Conservation (phyloP, 805 yeast genomes). For the Hanseniaspora pseudoguilliermondii region DNA sequence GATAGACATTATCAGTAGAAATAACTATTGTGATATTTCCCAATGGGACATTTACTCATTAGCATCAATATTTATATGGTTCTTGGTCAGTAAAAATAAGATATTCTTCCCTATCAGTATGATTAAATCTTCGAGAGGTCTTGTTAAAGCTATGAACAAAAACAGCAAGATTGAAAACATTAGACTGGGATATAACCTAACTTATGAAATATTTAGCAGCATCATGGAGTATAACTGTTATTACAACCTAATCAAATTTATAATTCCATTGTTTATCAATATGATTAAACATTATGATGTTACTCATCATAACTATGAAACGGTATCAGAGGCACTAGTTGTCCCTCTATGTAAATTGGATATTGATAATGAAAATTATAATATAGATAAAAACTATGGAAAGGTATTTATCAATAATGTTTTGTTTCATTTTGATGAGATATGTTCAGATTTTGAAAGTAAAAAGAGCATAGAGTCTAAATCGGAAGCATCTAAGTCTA, state of each 20-base stretch:
- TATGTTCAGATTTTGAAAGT: slow-evolving; percentile 19
- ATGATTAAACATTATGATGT: slow-evolving; percentile 28
- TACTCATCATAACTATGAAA: slow-evolving; percentile 33
- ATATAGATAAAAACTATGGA: slow-evolving; percentile 36
- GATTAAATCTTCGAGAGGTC: slow-evolving; percentile 23
- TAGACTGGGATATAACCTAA: slow-evolving; percentile 35
- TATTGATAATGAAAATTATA: slow-evolving; percentile 32
- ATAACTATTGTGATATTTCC: slow-evolving; percentile 46
- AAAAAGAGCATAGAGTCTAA: not conserved
- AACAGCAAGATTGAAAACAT: slow-evolving; percentile 34
- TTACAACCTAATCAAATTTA: slow-evolving; percentile 27
- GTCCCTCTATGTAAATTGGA: slow-evolving; percentile 46
- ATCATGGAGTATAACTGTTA: slow-evolving; percentile 27
- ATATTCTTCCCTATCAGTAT: slow-evolving; percentile 41
- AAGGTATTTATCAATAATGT: slow-evolving; percentile 42
- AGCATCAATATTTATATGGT: slow-evolving; percentile 33
- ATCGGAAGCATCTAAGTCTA: not conserved
- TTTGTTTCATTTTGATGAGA: slow-evolving; percentile 37
- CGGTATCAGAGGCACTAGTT: slow-evolving; percentile 35
- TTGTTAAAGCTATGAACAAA: not conserved
- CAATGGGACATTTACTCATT: slow-evolving; percentile 47
- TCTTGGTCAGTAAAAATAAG: slow-evolving; percentile 38
- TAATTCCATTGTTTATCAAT: slow-evolving; percentile 37
- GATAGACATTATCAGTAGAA: slow-evolving; percentile 38
- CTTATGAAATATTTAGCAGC: slow-evolving; percentile 27